A percentile compares a stretch with the other conserved stretches of the same genome.
phyloP scores from a whole-genome alignment of 345 rosid genomes.

The Populus tremula region DNA sequence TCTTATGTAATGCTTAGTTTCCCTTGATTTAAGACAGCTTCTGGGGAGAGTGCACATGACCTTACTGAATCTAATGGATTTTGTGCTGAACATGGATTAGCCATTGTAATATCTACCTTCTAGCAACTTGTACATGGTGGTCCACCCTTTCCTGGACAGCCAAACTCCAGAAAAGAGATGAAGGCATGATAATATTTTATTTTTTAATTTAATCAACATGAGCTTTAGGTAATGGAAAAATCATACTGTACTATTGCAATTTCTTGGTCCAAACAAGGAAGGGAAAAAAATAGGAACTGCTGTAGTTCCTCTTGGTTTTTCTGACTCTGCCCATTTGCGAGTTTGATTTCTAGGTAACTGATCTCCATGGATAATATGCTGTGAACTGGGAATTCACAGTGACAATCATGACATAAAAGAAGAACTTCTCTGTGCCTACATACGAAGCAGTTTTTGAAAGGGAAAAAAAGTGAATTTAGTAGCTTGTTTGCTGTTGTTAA shows the following conservation, averaged over 20 bases:
- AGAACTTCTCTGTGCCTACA: conserved; percentile 5
- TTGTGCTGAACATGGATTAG: background rate
- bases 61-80: background rate
- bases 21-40: background rate
- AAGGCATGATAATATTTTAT: background rate
- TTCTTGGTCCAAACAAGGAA: background rate
- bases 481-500: background rate
- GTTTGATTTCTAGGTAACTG: background rate
- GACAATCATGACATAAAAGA: background rate
- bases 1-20: background rate
- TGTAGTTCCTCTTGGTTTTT: background rate
- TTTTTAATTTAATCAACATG: background rate
- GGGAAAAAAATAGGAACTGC: background rate
- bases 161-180: background rate
- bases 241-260: background rate
- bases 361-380: background rate
- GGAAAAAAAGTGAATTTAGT: background rate
- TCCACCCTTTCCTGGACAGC: background rate
- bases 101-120: background rate
- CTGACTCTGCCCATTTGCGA: background rate
- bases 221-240: background rate
- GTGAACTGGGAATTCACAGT: background rate
- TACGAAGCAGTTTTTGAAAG: background rate
- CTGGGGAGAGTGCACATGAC: background rate
- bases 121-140: background rate